Conservation (phyloP, 2,329 filamentous ascomycete genomes). For the Pseudocercospora musae region DNA sequence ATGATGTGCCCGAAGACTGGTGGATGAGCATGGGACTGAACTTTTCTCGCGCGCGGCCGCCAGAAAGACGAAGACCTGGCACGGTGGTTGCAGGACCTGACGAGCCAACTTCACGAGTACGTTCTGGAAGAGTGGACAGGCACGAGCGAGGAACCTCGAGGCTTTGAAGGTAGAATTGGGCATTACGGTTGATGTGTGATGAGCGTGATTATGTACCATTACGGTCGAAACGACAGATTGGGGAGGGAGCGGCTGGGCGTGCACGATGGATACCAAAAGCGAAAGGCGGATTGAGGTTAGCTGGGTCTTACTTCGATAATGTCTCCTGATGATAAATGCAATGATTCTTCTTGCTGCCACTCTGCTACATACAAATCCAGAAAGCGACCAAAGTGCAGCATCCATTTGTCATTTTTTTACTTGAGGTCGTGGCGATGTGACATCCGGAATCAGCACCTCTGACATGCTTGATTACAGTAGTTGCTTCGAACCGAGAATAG, state of each 20-base stretch:
- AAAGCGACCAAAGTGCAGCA: not conserved
- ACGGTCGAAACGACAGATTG: not conserved
- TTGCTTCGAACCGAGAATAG: not conserved
- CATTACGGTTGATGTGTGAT: not conserved
- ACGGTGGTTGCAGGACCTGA: not conserved
- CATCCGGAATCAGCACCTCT: not conserved
- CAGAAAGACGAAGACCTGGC: constrained; percentile 4
- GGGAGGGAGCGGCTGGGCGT: not conserved
- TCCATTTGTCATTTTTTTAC: not conserved
- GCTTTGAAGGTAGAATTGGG: not conserved
- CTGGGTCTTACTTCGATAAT: constrained; percentile 1
- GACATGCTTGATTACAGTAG: not conserved
- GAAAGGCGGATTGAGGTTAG: not conserved
- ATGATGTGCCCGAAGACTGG: constrained; percentile 79
- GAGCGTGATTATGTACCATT: not conserved
- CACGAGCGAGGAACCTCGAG: not conserved
- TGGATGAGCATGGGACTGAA: constrained; percentile 56
- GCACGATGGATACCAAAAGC: constrained; percentile 2
- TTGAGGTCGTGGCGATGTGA: not conserved
- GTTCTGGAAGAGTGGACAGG: not conserved
- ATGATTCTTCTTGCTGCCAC: not conserved
- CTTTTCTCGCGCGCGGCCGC: constrained; percentile 25
- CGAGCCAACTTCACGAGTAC: not conserved
- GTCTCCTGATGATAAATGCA: not conserved
- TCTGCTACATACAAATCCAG: not conserved